phyloP scores from a whole-genome alignment of 1,139 yeast genomes.

The Blastobotrys indianensis region DNA sequence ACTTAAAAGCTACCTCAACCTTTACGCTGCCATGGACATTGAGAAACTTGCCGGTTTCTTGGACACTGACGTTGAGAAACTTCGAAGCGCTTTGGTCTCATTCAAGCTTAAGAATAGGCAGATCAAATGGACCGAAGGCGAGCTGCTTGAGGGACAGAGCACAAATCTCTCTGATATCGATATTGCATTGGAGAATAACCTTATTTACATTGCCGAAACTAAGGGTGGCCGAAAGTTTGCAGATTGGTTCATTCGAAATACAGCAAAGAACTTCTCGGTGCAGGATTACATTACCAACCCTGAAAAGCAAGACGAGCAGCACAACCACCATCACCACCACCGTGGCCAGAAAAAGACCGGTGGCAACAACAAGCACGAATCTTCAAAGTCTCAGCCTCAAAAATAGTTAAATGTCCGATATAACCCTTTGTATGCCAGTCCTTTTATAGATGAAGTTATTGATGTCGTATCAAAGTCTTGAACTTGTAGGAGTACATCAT shows the following conservation, averaged over 20 bases:
- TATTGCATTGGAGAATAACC: constrained; percentile 38
- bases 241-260: constrained; percentile 46
- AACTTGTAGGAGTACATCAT: constrained; percentile 14
- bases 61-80: constrained; percentile 35
- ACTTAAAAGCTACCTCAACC: constrained; percentile 41
- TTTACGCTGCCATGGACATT: constrained; percentile 43
- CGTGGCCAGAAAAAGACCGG: neutral
- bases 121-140: constrained; percentile 40
- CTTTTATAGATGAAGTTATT: constrained; percentile 4
- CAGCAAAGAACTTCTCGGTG: constrained; percentile 39
- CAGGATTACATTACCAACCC: constrained; percentile 39
- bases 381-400: neutral
- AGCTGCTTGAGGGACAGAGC: constrained; percentile 38
- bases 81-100: constrained; percentile 36
- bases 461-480: constrained; percentile 10
- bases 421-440: constrained; percentile 8
- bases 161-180: constrained; percentile 41
- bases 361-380: neutral
- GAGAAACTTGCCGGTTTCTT: constrained; percentile 40
- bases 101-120: constrained; percentile 44
- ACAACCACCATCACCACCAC: too few species aligned
- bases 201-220: constrained; percentile 42
- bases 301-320: constrained; percentile 13
- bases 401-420: constrained; percentile 5
- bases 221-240: constrained; percentile 43